Base-by-base conservation (phyloP, 169 alveolate genomes). In the Plasmodium adleri region DNA sequence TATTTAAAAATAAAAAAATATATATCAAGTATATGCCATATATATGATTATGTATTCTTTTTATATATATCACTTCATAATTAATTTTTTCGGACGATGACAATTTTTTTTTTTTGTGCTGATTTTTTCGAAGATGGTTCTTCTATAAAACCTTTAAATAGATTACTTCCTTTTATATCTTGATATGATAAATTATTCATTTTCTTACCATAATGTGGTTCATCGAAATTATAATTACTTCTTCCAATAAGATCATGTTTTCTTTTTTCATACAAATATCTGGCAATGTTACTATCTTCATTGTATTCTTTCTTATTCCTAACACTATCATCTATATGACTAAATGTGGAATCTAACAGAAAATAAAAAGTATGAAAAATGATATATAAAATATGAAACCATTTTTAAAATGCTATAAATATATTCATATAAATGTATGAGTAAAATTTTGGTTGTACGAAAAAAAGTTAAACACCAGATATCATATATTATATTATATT, bases 171-270 rank as follows among this genome's bases (percentile, higher is more conserved):
- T 43, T 76, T 76, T 47, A 76, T 76, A 62, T 76, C 88, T 17
- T 50, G 22, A 20, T 76, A 76, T 63, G 88, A 1, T 47, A 76
- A 20, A n/a, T 45, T 68, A 17, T 76, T 76, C 76, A 62, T 62
- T 24, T 56, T 63, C 32, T 76, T 76, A 43, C 88, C 88, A 62
- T 76, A 76, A 43, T 76, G 75, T 9, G 88, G 88, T 32, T 76
- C 63, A 13, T 76, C 88, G 45, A 62, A 45, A 12, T 63, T 43
- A 76, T 76, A 76, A 62, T 62, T 63, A 47, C 17, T 15, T 22
- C 17, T 45, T n/a, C 43, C 67, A n/a, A 17, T 47, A 12, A 22
- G 10, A 7, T 22, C 43, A 15, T 62, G 43, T 63, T 20, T 45
- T 43, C 26, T 76, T 63, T 76, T 76, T 15, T 50, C 63, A 43